These are phyloP conservation scores for Elsinoe australis DNA, from an alignment of 2,329 filamentous ascomycete species.

Conservation along the genomic window DNA sequence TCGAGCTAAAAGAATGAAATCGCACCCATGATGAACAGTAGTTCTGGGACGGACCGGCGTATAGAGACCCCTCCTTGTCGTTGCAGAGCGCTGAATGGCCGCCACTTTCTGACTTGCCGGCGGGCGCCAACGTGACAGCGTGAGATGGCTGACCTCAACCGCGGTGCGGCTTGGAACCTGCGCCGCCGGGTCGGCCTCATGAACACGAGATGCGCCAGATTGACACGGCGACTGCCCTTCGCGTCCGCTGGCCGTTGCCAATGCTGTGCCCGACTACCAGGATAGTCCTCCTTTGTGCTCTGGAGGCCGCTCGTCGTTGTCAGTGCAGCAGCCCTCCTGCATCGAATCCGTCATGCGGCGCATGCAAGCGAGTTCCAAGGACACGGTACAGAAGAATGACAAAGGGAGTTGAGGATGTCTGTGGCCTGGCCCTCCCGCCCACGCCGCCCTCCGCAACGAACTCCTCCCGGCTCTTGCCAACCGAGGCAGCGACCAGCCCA, in stretches of 20 bases:
- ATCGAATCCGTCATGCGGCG: neutral
- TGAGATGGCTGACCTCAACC: slow-evolving; percentile 4
- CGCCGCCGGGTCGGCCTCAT: too few relatives aligned
- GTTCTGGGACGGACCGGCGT: slow-evolving; percentile 9
- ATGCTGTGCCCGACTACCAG: neutral
- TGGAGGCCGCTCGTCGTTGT: neutral
- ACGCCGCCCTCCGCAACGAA: slow-evolving; percentile 11
- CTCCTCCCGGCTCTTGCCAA: slow-evolving; percentile 6
- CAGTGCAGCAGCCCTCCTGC: slow-evolving; percentile 7
- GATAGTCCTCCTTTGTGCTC: neutral
- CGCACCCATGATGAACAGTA: neutral
- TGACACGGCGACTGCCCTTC: too few relatives aligned
- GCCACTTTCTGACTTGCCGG: neutral
- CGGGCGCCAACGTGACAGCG: neutral
- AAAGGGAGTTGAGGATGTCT: too few relatives aligned
- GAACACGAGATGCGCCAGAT: too few relatives aligned
- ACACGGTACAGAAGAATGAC: neutral
- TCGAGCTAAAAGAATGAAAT: slow-evolving; percentile 2
- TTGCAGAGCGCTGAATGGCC: neutral
- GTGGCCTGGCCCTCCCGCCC: too few relatives aligned
- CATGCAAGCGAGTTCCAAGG: slow-evolving; percentile 3
- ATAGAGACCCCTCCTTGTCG: neutral
- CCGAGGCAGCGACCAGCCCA: too few relatives aligned
- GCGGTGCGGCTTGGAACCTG: too few relatives aligned
- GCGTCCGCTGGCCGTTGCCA: slow-evolving; percentile 6